A percentile compares a stretch with the other conserved stretches of the same genome.
phyloP scores from a whole-genome alignment of 2,329 filamentous ascomycete genomes.

The Trichoderma simmonsii region DNA sequence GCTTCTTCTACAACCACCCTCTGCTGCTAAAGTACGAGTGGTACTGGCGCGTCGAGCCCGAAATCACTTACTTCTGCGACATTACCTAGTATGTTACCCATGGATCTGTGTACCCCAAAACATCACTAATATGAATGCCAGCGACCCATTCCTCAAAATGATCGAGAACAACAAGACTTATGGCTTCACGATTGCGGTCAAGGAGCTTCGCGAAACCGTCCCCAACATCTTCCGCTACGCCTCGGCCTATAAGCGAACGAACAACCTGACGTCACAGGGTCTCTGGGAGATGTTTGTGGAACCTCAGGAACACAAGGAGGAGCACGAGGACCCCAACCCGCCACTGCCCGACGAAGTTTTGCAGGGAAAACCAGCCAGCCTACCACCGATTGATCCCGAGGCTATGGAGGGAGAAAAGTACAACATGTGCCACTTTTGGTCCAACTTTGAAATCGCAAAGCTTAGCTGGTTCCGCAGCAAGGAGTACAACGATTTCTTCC shows the following conservation, averaged over 20 bases:
- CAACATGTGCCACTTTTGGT: slow-evolving; percentile 99
- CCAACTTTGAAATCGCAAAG: slow-evolving; percentile 96
- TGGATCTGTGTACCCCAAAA: neutral
- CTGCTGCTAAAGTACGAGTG: slow-evolving; percentile 95
- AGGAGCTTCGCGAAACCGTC: slow-evolving; percentile 95
- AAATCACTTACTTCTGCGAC: slow-evolving; percentile 99
- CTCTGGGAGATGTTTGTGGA: slow-evolving; percentile 99
- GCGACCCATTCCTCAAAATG: slow-evolving; percentile 96
- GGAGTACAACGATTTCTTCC: slow-evolving; percentile 95
- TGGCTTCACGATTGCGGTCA: slow-evolving; percentile 97
- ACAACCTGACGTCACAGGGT: slow-evolving; percentile 86
- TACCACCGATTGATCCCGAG: slow-evolving; percentile 84
- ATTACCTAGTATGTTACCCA: slow-evolving; percentile 76
- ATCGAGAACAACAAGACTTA: slow-evolving; percentile 94
- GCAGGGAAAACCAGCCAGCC: slow-evolving; percentile 66
- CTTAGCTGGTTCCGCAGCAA: slow-evolving; percentile 96
- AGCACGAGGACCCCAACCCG: slow-evolving; percentile 61
- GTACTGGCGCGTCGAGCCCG: slow-evolving; percentile 99
- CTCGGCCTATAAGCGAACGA: slow-evolving; percentile 91
- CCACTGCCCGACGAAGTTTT: slow-evolving; percentile 78
- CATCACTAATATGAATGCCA: slow-evolving; percentile 34
- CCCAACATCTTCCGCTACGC: slow-evolving; percentile 98
- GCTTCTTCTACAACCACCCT: slow-evolving; percentile 96
- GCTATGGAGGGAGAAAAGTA: slow-evolving; percentile 97
- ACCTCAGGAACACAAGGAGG: slow-evolving; percentile 61